These are phyloP conservation scores for Yarrowia hollandica DNA, from an alignment of 805 yeast species.

Conservation along the genomic window DNA sequence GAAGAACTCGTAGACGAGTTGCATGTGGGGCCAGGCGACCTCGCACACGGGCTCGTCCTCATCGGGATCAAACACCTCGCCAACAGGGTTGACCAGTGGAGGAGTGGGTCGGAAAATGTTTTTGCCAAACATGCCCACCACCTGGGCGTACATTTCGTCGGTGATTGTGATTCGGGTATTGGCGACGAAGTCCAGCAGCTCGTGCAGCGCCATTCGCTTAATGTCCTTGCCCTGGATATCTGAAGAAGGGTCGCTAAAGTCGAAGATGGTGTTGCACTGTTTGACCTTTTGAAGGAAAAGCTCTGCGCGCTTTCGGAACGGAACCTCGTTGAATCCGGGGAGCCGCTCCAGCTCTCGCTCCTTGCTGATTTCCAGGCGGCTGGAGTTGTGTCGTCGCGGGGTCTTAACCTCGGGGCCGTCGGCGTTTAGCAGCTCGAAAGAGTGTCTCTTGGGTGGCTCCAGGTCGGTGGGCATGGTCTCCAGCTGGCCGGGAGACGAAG, in stretches of 20 bases:
- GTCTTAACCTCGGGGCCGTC: conserved; percentile 77
- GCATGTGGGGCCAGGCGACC: conserved; percentile 99
- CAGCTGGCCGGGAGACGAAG: conserved; percentile 42
- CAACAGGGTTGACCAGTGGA: conserved; percentile 96
- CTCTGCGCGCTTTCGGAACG: conserved; percentile 74
- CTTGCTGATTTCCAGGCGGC: conserved; percentile 80
- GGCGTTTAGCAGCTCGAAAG: conserved; percentile 60
- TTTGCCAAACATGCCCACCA: conserved; percentile 82
- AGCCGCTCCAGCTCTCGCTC: conserved; percentile 67
- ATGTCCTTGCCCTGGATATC: conserved; percentile 92
- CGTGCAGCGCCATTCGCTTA: conserved; percentile 82
- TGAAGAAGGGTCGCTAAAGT: conserved; percentile 87
- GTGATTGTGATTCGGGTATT: conserved; percentile 81
- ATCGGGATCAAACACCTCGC: conserved; percentile 95
- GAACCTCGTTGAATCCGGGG: conserved; percentile 85
- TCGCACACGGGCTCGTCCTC: conserved; percentile 98
- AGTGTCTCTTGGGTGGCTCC: conserved; percentile 49
- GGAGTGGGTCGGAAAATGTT: conserved; percentile 95
- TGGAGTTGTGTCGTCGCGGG: conserved; percentile 90
- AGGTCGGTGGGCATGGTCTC: conserved; percentile 43
- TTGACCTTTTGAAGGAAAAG: conserved; percentile 85
- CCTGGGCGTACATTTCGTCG: conserved; percentile 85
- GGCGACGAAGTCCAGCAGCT: conserved; percentile 82
- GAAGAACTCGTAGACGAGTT: conserved; percentile 90
- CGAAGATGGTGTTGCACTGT: conserved; percentile 93